Base-by-base conservation (phyloP, 345 rosid genomes). In the Laguncularia racemosa region DNA sequence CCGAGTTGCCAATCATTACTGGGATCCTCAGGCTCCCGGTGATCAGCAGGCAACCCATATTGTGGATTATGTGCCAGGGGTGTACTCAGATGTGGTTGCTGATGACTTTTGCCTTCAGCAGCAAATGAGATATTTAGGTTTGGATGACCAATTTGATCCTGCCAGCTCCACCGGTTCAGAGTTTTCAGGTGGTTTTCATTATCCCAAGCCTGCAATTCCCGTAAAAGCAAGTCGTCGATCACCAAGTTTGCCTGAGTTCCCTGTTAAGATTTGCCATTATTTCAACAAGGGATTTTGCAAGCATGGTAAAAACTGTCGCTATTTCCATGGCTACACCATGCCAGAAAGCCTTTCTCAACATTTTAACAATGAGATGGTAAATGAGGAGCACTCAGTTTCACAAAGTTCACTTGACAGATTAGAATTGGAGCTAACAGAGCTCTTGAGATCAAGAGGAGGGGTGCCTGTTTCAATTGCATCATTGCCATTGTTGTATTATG, bases 391-490 rank as follows among this genome's bases (percentile, higher is more conserved):
- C 26, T 60, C 75, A 23, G 40, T 86, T 52, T 84, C 84, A 20
- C 85, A 84, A 0, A 73, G 73, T 20, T 79, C 99, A 28, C 87
- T 93, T 17, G 92, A 89, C 59, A 90, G 82, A 71, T 85, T 93
- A 18, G 96, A 85, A 62, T 58, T 80, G 70, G 99, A 93, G 83
- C 77, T 93, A 33, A 66, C 86, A 0, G 95, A 88, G 73, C 81
- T 93, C 8, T 68, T 93, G 53, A 85, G 88, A 74, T 73, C 86
- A 0, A 79, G 91, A 71, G 77, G 88, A 71, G 96, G 99, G n/a
- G 55, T 76, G 55, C 96, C 99, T 0, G 86, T 93, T 53, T 90
- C 99, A 0, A 93, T 93, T 33, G 99, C 99, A 56, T 87, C 97
- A 9, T 74, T 93, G 66, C 99, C 99, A 5, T 84, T 79, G 86